Evolutionary conservation across 345 rosid species (phyloP), one percentile per base, ranked within the genome.

Genomic region (Mercurialis annua): DNA sequence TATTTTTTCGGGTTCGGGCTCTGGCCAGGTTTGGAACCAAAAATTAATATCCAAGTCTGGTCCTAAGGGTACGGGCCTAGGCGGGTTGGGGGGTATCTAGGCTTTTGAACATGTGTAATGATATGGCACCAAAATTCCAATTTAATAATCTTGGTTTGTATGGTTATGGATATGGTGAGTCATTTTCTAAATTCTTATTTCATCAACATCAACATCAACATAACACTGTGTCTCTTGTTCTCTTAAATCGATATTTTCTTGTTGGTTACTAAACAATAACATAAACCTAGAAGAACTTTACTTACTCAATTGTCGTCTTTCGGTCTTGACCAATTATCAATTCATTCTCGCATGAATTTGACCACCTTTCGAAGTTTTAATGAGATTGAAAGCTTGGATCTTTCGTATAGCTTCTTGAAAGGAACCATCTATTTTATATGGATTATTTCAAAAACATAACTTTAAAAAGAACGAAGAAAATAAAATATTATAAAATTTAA

Each of bases 311-410:
- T 31, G 21, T 58, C 34, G 43, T 33, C 62, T 58, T 33, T 26
- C 9, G 62, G 44, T 5, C 26, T 44, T 58, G 10, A 31, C 1
- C 24, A 58, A 8, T 33, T 58, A 36, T 16, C 62, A n/a, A 33
- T 9, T 33, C 7, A 31, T 33, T 10, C 42, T 26, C 6, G 10
- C 10, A 58, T 16, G 44, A 4, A 34, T 31, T 18, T 58, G 42
- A 0, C 0, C 17, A 0, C 18, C 9, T 9, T 33, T 9, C 80
- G 44, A 40, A 4, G 33, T 59, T 20, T 51, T 80, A 20, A 27
- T 26, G 2, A 26, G 1, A 70, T 80, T 10, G 84, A 83, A 58
- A 79, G 80, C 15, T 47, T 81, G 56, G 86, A 78, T 59, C 62
- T 73, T 48, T 83, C 80, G 0, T 51, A 66, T 64, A 77, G 78